phyloP scores from a whole-genome alignment of 177 flowering plant genomes.

The Vitis hybrid region DNA sequence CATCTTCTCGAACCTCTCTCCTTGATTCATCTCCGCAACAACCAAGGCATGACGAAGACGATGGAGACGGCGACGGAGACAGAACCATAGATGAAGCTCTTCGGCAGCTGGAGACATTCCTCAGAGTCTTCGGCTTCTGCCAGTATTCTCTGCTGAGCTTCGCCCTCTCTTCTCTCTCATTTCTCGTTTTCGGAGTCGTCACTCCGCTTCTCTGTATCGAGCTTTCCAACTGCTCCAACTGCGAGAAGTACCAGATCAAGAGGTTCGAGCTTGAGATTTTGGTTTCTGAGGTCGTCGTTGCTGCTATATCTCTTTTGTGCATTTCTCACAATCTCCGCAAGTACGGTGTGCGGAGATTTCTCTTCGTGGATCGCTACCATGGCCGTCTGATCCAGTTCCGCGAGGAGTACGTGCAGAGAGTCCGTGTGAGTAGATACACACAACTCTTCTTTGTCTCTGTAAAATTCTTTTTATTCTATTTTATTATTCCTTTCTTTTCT shows the following conservation, averaged over 20 bases:
- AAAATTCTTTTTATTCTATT: background rate
- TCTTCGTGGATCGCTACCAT: constrained; percentile 40
- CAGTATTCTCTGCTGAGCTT: constrained; percentile 27
- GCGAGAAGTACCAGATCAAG: constrained; percentile 33
- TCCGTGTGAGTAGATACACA: constrained; percentile 24
- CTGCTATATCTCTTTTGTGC: constrained; percentile 37
- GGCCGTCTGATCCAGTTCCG: constrained; percentile 35
- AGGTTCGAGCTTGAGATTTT: constrained; percentile 38
- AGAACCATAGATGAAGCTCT: constrained; percentile 11
- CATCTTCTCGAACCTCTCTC: constrained; percentile 11
- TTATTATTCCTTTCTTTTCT: background rate
- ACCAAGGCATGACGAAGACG: background rate
- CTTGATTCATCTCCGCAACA: background rate
- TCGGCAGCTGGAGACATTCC: constrained; percentile 29
- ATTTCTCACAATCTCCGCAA: constrained; percentile 37
- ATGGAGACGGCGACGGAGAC: constrained; percentile 7
- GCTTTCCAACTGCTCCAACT: constrained; percentile 23
- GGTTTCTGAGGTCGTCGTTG: constrained; percentile 25
- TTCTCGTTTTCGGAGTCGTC: constrained; percentile 24
- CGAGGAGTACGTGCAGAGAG: constrained; percentile 29
- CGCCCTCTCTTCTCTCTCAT: constrained; percentile 34
- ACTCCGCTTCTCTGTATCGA: constrained; percentile 25
- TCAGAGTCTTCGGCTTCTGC: constrained; percentile 35
- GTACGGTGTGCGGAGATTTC: constrained; percentile 39
- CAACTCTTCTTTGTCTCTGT: background rate